Conservation (phyloP, 352 stramenopile genomes). For the Globisporangium okanoganense region DNA sequence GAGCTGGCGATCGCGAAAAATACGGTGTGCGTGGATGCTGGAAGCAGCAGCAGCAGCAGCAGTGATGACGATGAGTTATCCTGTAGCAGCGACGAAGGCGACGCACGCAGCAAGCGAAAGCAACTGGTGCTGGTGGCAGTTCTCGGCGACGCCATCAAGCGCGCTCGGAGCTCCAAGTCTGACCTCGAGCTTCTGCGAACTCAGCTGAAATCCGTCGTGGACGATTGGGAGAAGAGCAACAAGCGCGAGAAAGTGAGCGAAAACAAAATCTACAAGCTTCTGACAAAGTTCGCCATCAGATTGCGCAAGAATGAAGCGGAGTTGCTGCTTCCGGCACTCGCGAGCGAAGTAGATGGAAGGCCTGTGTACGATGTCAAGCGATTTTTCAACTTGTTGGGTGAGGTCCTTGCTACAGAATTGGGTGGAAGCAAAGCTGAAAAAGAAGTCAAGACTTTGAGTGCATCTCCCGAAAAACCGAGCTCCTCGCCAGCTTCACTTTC, state of each 20-base stretch:
- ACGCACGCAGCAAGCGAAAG: slow-evolving; percentile 23
- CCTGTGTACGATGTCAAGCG: slow-evolving; percentile 27
- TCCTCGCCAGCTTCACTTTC: slow-evolving; percentile 7
- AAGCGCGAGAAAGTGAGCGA: slow-evolving; percentile 38
- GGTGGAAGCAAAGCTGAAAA: slow-evolving; percentile 14
- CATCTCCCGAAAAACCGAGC: background rate
- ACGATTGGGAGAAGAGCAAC: slow-evolving; percentile 21
- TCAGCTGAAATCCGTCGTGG: slow-evolving; percentile 15
- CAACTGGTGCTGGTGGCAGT: slow-evolving; percentile 22
- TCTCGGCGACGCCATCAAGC: slow-evolving; percentile 34
- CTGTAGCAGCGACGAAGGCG: slow-evolving; percentile 45
- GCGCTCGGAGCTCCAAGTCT: slow-evolving; percentile 25
- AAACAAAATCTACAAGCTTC: slow-evolving; percentile 53
- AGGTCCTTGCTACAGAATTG: slow-evolving; percentile 24
- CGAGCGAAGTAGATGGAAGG: slow-evolving; percentile 22
- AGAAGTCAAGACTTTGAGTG: background rate
- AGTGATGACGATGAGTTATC: slow-evolving; percentile 33
- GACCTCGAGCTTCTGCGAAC: slow-evolving; percentile 34
- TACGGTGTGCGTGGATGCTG: slow-evolving; percentile 5
- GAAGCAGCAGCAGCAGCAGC: slow-evolving; percentile 21
- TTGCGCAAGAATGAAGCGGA: slow-evolving; percentile 46
- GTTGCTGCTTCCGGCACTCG: slow-evolving; percentile 40
- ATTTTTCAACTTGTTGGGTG: slow-evolving; percentile 24
- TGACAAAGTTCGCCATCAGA: slow-evolving; percentile 40
- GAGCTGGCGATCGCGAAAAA: slow-evolving; percentile 39